A percentile compares a stretch with the other conserved stretches of the same genome.
Evolutionary conservation across 768 basidiomycete species (phyloP).

Genomic region (Pulveroboletus sp.): DNA sequence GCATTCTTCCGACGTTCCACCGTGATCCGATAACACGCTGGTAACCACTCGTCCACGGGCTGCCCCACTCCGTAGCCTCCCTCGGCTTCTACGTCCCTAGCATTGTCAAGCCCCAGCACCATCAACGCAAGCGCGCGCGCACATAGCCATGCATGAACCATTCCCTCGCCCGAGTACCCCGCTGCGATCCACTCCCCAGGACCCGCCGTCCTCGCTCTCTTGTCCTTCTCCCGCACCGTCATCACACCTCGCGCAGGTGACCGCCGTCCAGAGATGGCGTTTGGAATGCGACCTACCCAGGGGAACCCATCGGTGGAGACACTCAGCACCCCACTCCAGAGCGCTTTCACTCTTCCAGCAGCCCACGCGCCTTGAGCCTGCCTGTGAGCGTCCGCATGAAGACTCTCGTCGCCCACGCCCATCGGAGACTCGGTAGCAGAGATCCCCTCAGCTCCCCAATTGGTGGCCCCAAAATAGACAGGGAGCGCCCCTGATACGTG

Average conservation of each 20-base stretch:
- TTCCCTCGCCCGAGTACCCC: constrained; percentile 69
- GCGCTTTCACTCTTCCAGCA: constrained; percentile 45
- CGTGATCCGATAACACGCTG: constrained; percentile 17
- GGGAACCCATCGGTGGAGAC: constrained; percentile 57
- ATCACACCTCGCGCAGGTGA: constrained; percentile 9
- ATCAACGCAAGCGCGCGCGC: constrained; percentile 55
- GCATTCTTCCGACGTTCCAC: constrained; percentile 12
- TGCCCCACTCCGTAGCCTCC: constrained; percentile 19
- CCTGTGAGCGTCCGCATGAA: constrained; percentile 11
- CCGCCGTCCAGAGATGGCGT: constrained; percentile 40
- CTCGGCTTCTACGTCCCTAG: constrained; percentile 8
- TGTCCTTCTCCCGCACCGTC: constrained; percentile 1
- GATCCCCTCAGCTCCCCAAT: constrained; percentile 40
- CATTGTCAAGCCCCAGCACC: constrained; percentile 43
- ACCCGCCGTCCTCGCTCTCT: constrained; percentile 9
- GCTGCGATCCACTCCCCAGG: constrained; percentile 71
- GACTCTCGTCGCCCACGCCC: constrained; percentile 1
- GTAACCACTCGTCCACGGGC: constrained; percentile 24
- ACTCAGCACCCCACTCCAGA: constrained; percentile 64
- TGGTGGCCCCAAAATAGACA: constrained; percentile 44
- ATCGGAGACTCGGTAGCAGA: constrained; percentile 9
- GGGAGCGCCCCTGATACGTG: constrained; percentile 49
- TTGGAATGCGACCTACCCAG: constrained; percentile 66
- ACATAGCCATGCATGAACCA: constrained; percentile 66
- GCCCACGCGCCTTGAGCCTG: constrained; percentile 28